Base-by-base conservation (phyloP, 176 grass and related monocot genomes). In the Thalia dealbata region DNA sequence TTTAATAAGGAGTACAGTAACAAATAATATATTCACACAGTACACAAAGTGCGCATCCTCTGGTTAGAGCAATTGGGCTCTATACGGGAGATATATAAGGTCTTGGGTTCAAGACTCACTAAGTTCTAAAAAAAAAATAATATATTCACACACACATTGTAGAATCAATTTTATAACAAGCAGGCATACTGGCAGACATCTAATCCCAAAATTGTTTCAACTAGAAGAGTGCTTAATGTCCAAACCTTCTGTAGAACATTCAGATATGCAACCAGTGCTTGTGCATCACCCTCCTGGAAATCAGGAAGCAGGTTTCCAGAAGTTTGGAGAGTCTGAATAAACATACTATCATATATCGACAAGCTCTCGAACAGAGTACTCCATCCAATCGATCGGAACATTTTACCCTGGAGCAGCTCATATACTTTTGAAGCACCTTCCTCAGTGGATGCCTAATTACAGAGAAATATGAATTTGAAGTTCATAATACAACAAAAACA, bases 361-460 rank as follows among this genome's bases (percentile, higher is more conserved):
- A 96, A 87, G 82, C 93, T 92, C 77, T 92, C 93, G 78, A 96
- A 96, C 32, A 96, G 83, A 71, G 89, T 96, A 71, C 71, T 96
- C 93, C 93, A 96, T 32, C 89, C 93, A 72, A 96, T 80, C 71
- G 89, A 92, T 50, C 93, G 81, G 67, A 88, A 96, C 58, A 79
- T 59, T 88, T 91, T 91, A 75, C 93, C 89, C 70, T 96, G 89
- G 66, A 96, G 87, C 21, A 96, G 78, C 65, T 89, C 89, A 35
- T 81, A 91, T 73, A 96, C 93, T 86, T 85, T 90, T 54, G 86
- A 81, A 45, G 93, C 84, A 75, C 93, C 93, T 69, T 86, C 82
- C 81, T 96, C 89, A 52, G 75, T 87, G 24, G 84, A 92, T 88
- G 93, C 89, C 93, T 66, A 73, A 84, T 81, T n/a, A 22, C 32